Conservation (phyloP, 768 basidiomycete genomes). For the Pleurotus salmoneostramineus region DNA sequence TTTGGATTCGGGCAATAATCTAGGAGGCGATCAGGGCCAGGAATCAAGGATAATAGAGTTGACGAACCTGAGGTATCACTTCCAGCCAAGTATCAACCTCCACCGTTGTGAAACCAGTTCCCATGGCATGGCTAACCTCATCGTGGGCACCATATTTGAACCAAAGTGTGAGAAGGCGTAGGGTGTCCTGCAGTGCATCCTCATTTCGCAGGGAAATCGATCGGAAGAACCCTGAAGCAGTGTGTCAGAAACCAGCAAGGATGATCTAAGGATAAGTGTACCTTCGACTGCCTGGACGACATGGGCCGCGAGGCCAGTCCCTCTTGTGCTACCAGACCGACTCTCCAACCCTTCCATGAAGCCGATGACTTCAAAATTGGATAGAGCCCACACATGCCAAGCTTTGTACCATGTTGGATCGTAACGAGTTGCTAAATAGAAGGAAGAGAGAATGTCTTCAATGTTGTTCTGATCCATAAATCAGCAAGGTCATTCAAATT, state of each 20-base stretch:
- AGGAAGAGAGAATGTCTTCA: conserved; percentile 79
- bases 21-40: conserved; percentile 24
- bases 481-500: conserved; percentile 8
- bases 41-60: not conserved
- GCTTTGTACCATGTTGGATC: conserved; percentile 99
- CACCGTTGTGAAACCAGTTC: conserved; percentile 79
- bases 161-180: conserved; percentile 93
- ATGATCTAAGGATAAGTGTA: too few relatives aligned
- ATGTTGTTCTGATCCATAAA: conserved; percentile 56
- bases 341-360: conserved; percentile 71
- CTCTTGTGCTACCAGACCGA: conserved; percentile 53
- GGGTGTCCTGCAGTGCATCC: conserved; percentile 91
- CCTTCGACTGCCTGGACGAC: conserved; percentile 94
- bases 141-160: conserved; percentile 94
- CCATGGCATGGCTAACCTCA: conserved; percentile 88
- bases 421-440: conserved; percentile 83
- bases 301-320: conserved; percentile 68
- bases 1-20: conserved; percentile 99
- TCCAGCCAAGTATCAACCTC: conserved; percentile 98
- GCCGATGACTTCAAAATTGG: conserved; percentile 91
- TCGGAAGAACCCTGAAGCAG: conserved; percentile 82
- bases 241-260: too few relatives aligned
- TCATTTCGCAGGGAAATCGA: conserved; percentile 89
- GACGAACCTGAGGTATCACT: conserved; percentile 89
- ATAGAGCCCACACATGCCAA: conserved; percentile 98